A percentile compares a stretch with the other conserved stretches of the same genome.
phyloP scores from a whole-genome alignment of 345 rosid species.

The Arabis hirsuta region DNA sequence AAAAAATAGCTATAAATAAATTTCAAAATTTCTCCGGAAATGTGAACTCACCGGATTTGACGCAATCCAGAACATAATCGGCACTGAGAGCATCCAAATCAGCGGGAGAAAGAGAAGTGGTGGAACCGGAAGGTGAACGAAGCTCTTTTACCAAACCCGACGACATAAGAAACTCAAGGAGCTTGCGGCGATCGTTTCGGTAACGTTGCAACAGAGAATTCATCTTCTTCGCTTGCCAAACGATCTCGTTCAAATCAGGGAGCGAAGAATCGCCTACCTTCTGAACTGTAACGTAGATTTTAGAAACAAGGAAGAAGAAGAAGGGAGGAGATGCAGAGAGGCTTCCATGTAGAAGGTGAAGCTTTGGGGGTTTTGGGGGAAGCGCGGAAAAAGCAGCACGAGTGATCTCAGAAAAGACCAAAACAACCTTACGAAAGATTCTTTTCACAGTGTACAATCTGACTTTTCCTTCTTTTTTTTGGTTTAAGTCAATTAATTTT shows the following conservation, averaged over 20 bases:
- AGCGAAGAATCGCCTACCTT: background rate
- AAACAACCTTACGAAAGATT: conserved; percentile 35
- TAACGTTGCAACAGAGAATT: conserved; percentile 58
- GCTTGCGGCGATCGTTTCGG: conserved; percentile 92
- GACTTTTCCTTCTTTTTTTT: background rate
- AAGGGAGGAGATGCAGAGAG: conserved; percentile 4
- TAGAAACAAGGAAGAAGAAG: conserved; percentile 3
- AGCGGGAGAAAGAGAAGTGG: conserved; percentile 51
- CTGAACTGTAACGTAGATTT: background rate
- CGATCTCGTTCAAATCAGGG: background rate
- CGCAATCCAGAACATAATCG: conserved; percentile 68
- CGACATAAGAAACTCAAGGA: conserved; percentile 69
- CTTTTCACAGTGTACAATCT: conserved; percentile 16
- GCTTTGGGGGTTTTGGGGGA: conserved; percentile 34
- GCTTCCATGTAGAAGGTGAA: conserved; percentile 20
- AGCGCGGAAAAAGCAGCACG: conserved; percentile 45
- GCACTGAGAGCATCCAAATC: conserved; percentile 78
- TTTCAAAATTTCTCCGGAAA: conserved; percentile 15
- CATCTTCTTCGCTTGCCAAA: conserved; percentile 26
- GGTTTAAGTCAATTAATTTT: conserved; percentile 21
- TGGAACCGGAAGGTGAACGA: conserved; percentile 57
- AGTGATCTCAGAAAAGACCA: conserved; percentile 10
- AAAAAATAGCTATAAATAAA: background rate
- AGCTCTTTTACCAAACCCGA: conserved; percentile 64
- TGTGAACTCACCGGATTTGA: conserved; percentile 61